Base-by-base conservation (phyloP, 352 stramenopile species). In the Globisporangium okanoganense region DNA sequence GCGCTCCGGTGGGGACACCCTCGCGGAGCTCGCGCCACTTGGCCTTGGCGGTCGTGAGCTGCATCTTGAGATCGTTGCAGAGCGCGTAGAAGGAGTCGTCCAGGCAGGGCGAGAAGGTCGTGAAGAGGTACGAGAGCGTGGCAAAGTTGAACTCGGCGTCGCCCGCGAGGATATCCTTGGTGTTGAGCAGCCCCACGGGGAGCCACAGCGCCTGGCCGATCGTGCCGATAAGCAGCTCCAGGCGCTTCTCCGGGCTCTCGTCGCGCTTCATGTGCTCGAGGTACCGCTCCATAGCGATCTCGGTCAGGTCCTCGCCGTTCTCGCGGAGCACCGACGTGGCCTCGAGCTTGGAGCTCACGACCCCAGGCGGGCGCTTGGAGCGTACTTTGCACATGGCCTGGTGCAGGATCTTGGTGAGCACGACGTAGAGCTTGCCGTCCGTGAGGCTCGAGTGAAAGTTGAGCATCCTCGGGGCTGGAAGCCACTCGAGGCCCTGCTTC, bases 101-200 rank as follows among this genome's bases (percentile, higher is more conserved):
- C 9, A 85, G 36, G 41, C 65, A 76, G 5, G 83, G 83, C 38
- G 83, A 80, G 50, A 71, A 75, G 3, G 83, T 91, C 25, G 70
- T 69, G 56, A 93, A 93, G 5, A 91, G 61, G 36, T 93, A 93
- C 1, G 69, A 72, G 16, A 93, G 69, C 29, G 73, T 70, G 29
- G 82, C 83, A 51, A 93, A 89, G 64, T 93, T 93, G 66, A 88
- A 75, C 59, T 93, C 83, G 13, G 71, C 67, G 60, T 93, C 74
- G n/a, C 81, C 79, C 9, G 83, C 79, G 6, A 85, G 58, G 18
- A 93, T 77, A 53, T 93, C 81, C n/a, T 83, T 78, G 6, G 79
- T 62, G n/a, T 75, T 75, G 9, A 93, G 50, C 6, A 93, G 59
- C 0, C 81, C 81, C 6, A 78, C 58, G 0, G 81, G 83, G 25